Base-by-base conservation (phyloP, 2,329 filamentous ascomycete species). In the Arachnopeziza araneosa region DNA sequence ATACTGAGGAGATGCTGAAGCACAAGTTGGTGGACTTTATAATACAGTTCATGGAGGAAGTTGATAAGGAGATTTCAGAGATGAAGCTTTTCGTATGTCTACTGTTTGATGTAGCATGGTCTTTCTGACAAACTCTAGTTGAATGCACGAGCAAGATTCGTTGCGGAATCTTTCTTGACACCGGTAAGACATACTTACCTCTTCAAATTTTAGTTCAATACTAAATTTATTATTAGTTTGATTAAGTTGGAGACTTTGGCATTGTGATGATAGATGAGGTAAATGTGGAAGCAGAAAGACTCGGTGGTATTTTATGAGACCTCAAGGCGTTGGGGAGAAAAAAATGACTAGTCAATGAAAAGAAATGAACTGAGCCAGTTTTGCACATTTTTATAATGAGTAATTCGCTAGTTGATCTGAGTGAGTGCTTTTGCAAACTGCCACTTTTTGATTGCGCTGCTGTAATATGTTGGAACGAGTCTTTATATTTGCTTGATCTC, bases 11-110 rank as follows among this genome's bases (percentile, higher is more conserved):
- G 74, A 96, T 99, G 92, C 76, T 98, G 74, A 98, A 98, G 81
- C 93, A 99, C 75, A 98, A 99, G 80, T 82, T 99, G 68, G 96
- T 99, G 36, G 95, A 99, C 75, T 99, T 99, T 72, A 96, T 99
- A 68, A 97, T 99, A 67, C 88, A 98, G 72, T 99, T 99, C 72
- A 98, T 99, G 93, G 93, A 99, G 76, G 95, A 99, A 75, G 96
- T 99, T 4, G 96, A 99, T 76, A 99, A 99, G 82, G 95, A 99
- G 77, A 99, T 99, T 62, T 98, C 95, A 2, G 96, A 99, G 79
- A 98, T 99, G 95, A 99, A 99, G 83, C 88, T 99, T 71, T 99
- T 99, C 77, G 93, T 97, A 83, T 68, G 91, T 80, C 9, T 51
- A 52, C 19, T 17, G 23, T 24, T 12, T 23, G 14, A 24, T 52